Evolutionary conservation across 345 rosid species (phyloP), one percentile per base, ranked within the genome.

Genomic region (Populus davidiana): DNA sequence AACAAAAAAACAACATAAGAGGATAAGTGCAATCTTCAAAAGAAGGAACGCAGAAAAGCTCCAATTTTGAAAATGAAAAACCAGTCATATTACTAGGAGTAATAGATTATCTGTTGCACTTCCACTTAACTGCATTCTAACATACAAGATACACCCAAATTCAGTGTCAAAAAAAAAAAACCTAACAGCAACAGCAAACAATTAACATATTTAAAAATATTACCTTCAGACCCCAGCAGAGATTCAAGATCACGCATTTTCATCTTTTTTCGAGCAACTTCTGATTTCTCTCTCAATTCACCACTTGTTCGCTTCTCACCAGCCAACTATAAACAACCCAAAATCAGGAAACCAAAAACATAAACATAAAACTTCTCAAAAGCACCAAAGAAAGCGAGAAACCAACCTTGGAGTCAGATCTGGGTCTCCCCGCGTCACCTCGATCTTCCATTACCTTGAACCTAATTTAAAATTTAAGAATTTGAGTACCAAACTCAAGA

Each of bases 161-260:
- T 36, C 76, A n/a, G 1, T 44, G 44, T 11, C 29, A 62, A 38
- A 39, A 27, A 27, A 38, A 5, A 38, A 5, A 9, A 8, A 63
- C 25, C 27, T 6, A 65, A 17, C 62, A 43, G 10, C 16, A 44
- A 35, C 20, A 62, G 61, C 9, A 39, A 66, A 16, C 44, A 16
- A 67, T 11, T 5, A 50, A 50, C 33, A 31, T 31, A 31, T 31
- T 31, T 16, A 25, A 72, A 81, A 8, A 8, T 49, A 70, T 68
- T 80, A 87, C 90, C 88, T 71, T 83, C 75, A 76, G 83, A 75
- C 41, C 70, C 64, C 38, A 67, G 35, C 39, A 72, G 78, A 8
- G 79, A 77, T 50, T 77, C 74, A 75, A 82, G 82, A 75, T 84
- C 78, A 72, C 81, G 75, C 82, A 73, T 76, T 80, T 85, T 85